Conservation (phyloP, 2,329 filamentous ascomycete species). For the Tolypocladium endophyticum region DNA sequence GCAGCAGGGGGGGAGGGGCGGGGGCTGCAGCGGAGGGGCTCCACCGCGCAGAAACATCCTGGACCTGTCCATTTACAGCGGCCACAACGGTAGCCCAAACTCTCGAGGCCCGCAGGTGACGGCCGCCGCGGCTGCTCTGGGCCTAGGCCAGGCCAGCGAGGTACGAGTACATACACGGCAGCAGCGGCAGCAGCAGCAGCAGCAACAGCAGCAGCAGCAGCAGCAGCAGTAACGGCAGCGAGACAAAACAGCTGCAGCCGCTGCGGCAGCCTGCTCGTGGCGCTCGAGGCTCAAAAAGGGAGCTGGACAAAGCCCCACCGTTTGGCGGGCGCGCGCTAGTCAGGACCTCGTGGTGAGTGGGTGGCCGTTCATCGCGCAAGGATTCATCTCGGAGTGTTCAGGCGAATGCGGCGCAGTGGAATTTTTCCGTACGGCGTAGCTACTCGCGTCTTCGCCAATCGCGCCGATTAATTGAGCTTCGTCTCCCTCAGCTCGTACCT, state of each 20-base stretch:
- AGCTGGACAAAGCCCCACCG: background rate
- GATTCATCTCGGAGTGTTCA: background rate
- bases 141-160: background rate
- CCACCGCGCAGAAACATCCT: background rate
- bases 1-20: background rate
- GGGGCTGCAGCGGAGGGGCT: background rate
- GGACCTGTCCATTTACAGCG: background rate
- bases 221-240: background rate
- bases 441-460: background rate
- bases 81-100: background rate
- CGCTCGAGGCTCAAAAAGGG: too few relatives aligned
- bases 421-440: background rate
- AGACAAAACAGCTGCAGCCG: too few relatives aligned
- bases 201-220: background rate
- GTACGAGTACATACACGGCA: too few relatives aligned
- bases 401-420: background rate
- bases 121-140: background rate
- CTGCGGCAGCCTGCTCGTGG: too few relatives aligned
- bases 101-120: background rate
- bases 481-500: background rate
- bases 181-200: background rate
- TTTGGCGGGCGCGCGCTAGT: background rate
- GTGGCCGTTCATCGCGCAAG: background rate
- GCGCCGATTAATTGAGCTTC: background rate
- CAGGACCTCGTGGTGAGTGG: background rate